Conservation (phyloP, 2,329 filamentous ascomycete genomes). For the Ceratocystis cacaofunesta region DNA sequence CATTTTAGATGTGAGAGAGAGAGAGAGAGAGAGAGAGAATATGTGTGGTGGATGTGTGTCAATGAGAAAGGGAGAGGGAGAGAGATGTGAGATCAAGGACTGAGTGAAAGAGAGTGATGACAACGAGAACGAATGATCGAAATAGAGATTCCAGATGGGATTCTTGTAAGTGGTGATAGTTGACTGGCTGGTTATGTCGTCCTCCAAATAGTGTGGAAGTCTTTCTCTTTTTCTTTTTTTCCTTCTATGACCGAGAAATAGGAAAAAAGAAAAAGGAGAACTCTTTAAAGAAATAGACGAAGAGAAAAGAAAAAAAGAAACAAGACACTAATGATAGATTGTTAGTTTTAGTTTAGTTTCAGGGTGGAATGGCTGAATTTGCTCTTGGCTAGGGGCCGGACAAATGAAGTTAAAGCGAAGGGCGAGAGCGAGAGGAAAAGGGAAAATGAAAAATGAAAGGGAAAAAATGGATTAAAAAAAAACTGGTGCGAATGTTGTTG, state of each 20-base stretch:
- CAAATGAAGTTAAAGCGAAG: constrained; percentile 16
- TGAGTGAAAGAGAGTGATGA: background rate
- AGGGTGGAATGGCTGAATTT: constrained; percentile 1
- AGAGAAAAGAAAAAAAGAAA: background rate
- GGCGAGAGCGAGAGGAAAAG: constrained; percentile 9
- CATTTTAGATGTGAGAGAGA: constrained; percentile 20
- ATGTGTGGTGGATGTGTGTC: background rate
- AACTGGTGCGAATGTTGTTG: background rate
- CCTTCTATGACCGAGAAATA: background rate
- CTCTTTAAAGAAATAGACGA: too few species aligned
- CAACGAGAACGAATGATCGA: background rate
- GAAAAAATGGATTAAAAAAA: constrained; percentile 4
- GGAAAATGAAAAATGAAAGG: constrained; percentile 15
- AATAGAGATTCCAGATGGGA: constrained; percentile 1
- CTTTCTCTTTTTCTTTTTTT: background rate
- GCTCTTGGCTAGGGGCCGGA: background rate
- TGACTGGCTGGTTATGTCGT: background rate
- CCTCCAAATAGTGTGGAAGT: background rate
- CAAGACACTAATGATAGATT: background rate
- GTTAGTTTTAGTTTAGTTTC: constrained; percentile 7
- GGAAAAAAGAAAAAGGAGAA: background rate
- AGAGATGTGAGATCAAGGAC: background rate
- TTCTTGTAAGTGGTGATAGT: background rate
- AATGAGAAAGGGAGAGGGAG: background rate
- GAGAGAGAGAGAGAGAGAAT: background rate